Conservation (phyloP, 2,329 filamentous ascomycete genomes). For the Karstenula rhodostoma region DNA sequence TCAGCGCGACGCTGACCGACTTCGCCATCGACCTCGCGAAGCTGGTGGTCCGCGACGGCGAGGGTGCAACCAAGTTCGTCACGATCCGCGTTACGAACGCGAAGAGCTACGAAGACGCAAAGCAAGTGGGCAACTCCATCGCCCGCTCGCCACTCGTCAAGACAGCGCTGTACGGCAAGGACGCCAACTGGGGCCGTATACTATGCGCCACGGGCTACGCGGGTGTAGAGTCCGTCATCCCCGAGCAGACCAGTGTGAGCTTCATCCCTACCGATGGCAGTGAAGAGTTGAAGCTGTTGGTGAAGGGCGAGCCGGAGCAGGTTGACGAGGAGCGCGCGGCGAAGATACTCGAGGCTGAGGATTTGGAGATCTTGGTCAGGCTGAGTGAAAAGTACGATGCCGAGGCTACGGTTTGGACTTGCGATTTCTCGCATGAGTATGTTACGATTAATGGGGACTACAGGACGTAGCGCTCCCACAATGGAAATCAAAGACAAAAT, state of each 20-base stretch:
- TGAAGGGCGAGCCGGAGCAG: slow-evolving; percentile 80
- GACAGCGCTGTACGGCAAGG: slow-evolving; percentile 94
- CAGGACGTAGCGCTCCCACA: slow-evolving; percentile 56
- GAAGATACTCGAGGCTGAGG: slow-evolving; percentile 77
- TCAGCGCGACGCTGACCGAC: slow-evolving; percentile 74
- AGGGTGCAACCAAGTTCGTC: slow-evolving; percentile 98
- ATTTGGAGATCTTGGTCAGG: slow-evolving; percentile 79
- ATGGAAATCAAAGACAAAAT: background rate
- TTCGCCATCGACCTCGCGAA: slow-evolving; percentile 88
- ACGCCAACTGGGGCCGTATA: slow-evolving; percentile 98
- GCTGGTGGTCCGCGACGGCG: slow-evolving; percentile 93
- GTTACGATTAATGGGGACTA: slow-evolving; percentile 75
- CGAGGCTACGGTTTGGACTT: slow-evolving; percentile 82
- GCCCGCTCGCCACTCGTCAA: slow-evolving; percentile 93
- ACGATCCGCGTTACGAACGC: slow-evolving; percentile 85
- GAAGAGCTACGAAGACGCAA: slow-evolving; percentile 72
- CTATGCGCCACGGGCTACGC: slow-evolving; percentile 91
- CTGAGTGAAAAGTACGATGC: slow-evolving; percentile 71
- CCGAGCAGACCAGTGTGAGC: slow-evolving; percentile 77
- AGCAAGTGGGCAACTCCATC: slow-evolving; percentile 84
- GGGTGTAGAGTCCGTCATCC: slow-evolving; percentile 70
- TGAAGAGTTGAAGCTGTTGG: slow-evolving; percentile 76
- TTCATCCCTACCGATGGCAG: slow-evolving; percentile 82
- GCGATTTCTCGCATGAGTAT: slow-evolving; percentile 87
- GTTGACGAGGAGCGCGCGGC: slow-evolving; percentile 80